Evolutionary conservation across 495 filamentous ascomycete genomes (phyloP).

Genomic region (Aspergillus ostianus): DNA sequence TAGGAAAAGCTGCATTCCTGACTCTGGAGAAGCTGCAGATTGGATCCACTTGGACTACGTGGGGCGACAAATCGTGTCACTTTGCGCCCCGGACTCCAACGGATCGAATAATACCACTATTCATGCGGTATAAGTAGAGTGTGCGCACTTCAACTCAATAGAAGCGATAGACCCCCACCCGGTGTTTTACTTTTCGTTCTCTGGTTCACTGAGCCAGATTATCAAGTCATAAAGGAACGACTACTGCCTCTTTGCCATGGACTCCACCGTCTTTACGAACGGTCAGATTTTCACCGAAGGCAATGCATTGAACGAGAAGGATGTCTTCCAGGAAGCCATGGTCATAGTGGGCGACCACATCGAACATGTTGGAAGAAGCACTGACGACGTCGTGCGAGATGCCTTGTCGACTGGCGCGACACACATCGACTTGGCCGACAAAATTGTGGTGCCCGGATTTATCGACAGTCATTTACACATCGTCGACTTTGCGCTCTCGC

Average conservation of each 20-base stretch:
- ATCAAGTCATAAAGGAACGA: too few relatives aligned
- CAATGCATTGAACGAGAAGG: conserved; percentile 19
- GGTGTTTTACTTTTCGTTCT: too few relatives aligned
- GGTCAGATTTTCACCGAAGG: conserved; percentile 43
- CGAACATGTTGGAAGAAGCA: conserved; percentile 40
- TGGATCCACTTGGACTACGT: not conserved
- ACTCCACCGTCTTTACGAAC: conserved; percentile 43
- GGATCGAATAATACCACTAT: too few relatives aligned
- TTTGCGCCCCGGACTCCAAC: not conserved
- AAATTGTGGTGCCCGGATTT: conserved; percentile 59
- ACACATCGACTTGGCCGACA: conserved; percentile 44
- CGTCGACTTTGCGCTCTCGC: conserved; percentile 57
- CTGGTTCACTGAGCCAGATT: too few relatives aligned
- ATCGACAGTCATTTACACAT: conserved; percentile 66
- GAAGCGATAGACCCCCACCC: too few relatives aligned
- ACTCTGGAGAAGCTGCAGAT: not conserved
- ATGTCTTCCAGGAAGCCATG: conserved; percentile 42
- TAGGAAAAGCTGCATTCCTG: not conserved
- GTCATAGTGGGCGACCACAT: conserved; percentile 37
- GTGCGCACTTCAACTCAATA: not conserved
- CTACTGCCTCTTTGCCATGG: conserved; percentile 17
- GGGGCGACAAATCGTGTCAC: conserved; percentile 1
- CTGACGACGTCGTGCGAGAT: conserved; percentile 30
- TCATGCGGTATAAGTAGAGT: not conserved
- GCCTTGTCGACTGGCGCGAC: conserved; percentile 29